These are phyloP conservation scores for Crithidia sp. DNA, from an alignment of 208 protist species.

Conservation along the genomic window DNA sequence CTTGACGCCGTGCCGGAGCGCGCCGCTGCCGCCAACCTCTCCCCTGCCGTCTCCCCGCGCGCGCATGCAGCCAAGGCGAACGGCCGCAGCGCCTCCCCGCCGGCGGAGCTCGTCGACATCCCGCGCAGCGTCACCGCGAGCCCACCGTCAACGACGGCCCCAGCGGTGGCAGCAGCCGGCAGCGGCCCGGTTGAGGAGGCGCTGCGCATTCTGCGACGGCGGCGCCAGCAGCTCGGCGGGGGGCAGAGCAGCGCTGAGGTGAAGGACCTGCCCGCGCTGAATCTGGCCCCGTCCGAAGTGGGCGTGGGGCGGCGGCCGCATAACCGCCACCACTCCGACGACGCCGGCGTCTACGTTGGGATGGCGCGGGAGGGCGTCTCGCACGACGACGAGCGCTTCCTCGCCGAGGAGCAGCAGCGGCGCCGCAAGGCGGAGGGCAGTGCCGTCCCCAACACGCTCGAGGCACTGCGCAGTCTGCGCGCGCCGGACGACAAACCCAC, in stretches of 20 bases:
- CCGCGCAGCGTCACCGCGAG: constrained; percentile 2
- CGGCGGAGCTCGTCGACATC: constrained; percentile 18
- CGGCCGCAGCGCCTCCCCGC: constrained; percentile 3
- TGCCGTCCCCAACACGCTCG: constrained; percentile 71
- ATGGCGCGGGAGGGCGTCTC: constrained; percentile 39
- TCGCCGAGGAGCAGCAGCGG: constrained; percentile 26
- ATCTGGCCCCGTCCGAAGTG: constrained; percentile 11
- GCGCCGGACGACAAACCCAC: constrained; percentile 22
- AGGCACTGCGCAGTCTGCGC: constrained; percentile 60
- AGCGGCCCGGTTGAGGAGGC: constrained; percentile 21
- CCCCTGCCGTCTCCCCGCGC: constrained; percentile 9
- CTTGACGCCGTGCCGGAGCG: constrained; percentile 8
- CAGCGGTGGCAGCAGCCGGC: neutral
- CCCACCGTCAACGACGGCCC: neutral
- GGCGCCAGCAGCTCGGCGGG: constrained; percentile 8
- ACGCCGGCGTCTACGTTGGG: constrained; percentile 35
- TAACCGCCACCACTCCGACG: constrained; percentile 13
- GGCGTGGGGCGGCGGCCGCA: constrained; percentile 18
- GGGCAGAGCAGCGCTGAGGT: constrained; percentile 4
- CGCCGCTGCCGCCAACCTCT: neutral
- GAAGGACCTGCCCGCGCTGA: constrained; percentile 27
- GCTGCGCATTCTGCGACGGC: constrained; percentile 18
- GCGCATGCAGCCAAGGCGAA: neutral
- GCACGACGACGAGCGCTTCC: constrained; percentile 30
- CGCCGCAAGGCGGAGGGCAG: constrained; percentile 18